Evolutionary conservation across 768 basidiomycete genomes (phyloP), one percentile per base, ranked within the genome.

Genomic region (Suillus americanus): DNA sequence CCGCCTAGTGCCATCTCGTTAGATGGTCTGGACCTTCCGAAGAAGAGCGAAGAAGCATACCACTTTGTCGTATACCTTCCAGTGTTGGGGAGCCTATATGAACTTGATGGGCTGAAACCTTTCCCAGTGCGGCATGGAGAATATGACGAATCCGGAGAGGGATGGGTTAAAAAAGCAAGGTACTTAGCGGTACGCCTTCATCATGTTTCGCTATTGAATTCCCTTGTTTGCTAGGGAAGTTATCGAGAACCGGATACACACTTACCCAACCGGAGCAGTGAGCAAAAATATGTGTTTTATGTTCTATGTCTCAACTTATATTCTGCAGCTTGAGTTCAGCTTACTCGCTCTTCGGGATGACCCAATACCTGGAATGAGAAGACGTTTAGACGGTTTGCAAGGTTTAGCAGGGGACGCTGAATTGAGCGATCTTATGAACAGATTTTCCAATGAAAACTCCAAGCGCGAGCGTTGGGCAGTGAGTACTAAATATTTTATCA

Each of bases 21-120:
- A 61, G 92, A 95, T 71, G 94, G 95, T 23, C 83, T 94, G 28
- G 89, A 86, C 28, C 80, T 91, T 25, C 85, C 85, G 33, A 90
- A 81, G 68, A 87, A 79, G 69, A 77, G 79, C 5, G 88, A 89
- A 72, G 97, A 99, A 70, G 96, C 96, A 14, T 99, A 97, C 76
- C 97, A 99, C 71, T 99, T 99, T 72, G 89, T 99, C 48, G 90
- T 97, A 13, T 99, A 98, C 75, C 79, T 97, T 56, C 97, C 97
- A 5, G 79, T 88, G 50, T 83, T 89, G 76, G 97, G 92, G 23
- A 83, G 84, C 28, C 78, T 99, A 51, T 98, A 96, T 77, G 97
- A 99, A 78, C 83, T 99, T 38, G 97, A 99, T 72, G 97, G 97
- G 13, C 79, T 99, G 68, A 93, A 95, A 74, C 78, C 81, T 54